Conservation (phyloP, 1,139 yeast genomes). For the Nakaseomyces uthaithaninus region DNA sequence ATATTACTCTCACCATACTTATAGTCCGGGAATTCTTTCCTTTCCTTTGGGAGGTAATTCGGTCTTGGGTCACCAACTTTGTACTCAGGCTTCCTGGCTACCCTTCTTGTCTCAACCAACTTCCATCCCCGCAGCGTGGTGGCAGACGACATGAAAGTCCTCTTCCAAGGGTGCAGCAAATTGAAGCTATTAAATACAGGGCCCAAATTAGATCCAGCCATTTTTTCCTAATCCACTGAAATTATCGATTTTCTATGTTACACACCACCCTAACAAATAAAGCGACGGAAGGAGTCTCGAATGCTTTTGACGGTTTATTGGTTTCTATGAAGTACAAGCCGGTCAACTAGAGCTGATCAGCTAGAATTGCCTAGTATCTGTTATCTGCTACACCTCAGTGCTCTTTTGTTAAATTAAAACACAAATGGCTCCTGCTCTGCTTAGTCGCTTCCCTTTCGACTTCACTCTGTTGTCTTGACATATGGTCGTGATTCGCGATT, state of each 20-base stretch:
- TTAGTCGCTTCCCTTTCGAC: background rate
- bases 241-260: too few relatives aligned
- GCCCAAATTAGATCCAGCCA: background rate
- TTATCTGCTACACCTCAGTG: too few relatives aligned
- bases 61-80: slow-evolving; percentile 42
- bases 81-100: slow-evolving; percentile 34
- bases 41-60: slow-evolving; percentile 41
- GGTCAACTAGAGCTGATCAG: too few relatives aligned
- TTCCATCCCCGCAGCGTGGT: slow-evolving; percentile 32
- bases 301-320: too few relatives aligned
- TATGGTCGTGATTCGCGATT: background rate
- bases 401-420: too few relatives aligned
- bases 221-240: background rate
- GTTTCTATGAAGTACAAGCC: too few relatives aligned
- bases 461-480: background rate
- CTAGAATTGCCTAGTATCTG: too few relatives aligned
- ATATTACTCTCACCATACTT: slow-evolving; percentile 70
- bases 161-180: background rate
- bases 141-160: slow-evolving; percentile 13
- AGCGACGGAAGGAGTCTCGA: too few relatives aligned
- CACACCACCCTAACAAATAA: too few relatives aligned
- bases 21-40: slow-evolving; percentile 60
- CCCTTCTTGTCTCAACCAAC: slow-evolving; percentile 36
- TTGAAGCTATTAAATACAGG: slow-evolving; percentile 3
- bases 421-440: too few relatives aligned